These are phyloP conservation scores for Chondrus crispus DNA, from an alignment of 23 red algal genomes.

Conservation along the genomic window DNA sequence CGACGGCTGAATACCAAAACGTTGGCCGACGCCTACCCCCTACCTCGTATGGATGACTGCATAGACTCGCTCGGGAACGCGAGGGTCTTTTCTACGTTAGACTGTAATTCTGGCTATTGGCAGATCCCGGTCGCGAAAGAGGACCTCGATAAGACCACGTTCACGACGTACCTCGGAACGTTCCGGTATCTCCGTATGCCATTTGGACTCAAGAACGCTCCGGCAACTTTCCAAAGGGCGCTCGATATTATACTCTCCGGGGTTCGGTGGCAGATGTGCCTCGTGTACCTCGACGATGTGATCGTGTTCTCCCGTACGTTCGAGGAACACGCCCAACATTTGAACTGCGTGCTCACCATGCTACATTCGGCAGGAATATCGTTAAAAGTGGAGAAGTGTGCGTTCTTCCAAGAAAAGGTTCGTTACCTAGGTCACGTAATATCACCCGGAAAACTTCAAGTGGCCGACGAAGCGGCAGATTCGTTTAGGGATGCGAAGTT, in stretches of 20 bases:
- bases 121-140: not conserved
- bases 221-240: conserved; percentile 1
- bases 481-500: not conserved
- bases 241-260: not conserved
- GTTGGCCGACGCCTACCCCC: not conserved
- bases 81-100: not conserved
- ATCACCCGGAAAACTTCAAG: not conserved
- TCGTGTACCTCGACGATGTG: conserved; percentile 12
- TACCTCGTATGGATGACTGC: conserved; percentile 16
- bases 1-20: not conserved
- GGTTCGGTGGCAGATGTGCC: not conserved
- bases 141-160: not conserved
- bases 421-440: not conserved
- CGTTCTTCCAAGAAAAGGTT: not conserved
- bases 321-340: not conserved
- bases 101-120: not conserved
- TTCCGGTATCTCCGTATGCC: not conserved
- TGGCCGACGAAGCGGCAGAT: not conserved
- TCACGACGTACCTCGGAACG: not conserved
- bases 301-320: not conserved
- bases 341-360: not conserved
- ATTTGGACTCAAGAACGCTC: not conserved
- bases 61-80: conserved; percentile 3
- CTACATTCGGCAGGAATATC: not conserved
- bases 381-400: not conserved